phyloP scores from a whole-genome alignment of 768 basidiomycete genomes.

The Crucibulum laeve region DNA sequence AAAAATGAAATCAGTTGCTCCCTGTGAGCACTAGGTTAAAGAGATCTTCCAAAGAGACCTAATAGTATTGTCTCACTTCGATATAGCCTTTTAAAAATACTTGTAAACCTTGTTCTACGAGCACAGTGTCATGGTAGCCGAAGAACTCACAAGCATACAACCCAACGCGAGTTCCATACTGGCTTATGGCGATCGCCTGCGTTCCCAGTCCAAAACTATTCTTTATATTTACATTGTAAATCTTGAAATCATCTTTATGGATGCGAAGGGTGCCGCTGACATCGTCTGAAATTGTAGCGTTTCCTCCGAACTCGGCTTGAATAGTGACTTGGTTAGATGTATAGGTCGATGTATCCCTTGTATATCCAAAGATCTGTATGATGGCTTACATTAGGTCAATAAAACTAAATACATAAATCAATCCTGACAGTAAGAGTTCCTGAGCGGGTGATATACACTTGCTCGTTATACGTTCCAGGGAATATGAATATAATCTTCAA shows the following conservation, averaged over 20 bases:
- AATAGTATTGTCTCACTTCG: conserved; percentile 23
- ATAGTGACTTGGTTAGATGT: conserved; percentile 26
- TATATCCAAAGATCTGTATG: conserved; percentile 13
- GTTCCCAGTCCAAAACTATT: conserved; percentile 37
- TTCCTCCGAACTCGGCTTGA: conserved; percentile 19
- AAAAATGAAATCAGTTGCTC: conserved; percentile 44
- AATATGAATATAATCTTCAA: conserved; percentile 40
- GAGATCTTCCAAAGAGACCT: not conserved
- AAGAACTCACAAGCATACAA: conserved; percentile 39
- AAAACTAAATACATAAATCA: not conserved
- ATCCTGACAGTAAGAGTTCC: conserved; percentile 34
- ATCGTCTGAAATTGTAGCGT: conserved; percentile 16
- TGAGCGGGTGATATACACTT: conserved; percentile 38
- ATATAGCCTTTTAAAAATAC: conserved; percentile 42
- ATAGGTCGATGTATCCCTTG: conserved; percentile 24
- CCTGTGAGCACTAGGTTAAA: conserved; percentile 15
- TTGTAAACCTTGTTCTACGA: conserved; percentile 40
- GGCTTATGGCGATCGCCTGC: conserved; percentile 44
- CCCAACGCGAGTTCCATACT: conserved; percentile 38
- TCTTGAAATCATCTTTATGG: conserved; percentile 37
- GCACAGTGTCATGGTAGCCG: conserved; percentile 43
- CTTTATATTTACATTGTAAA: conserved; percentile 45
- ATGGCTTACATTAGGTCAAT: not conserved
- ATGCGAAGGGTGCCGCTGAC: conserved; percentile 41
- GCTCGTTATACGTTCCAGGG: conserved; percentile 41